Base-by-base conservation (phyloP, 2,329 filamentous ascomycete genomes). In the Monosporascus sp. region DNA sequence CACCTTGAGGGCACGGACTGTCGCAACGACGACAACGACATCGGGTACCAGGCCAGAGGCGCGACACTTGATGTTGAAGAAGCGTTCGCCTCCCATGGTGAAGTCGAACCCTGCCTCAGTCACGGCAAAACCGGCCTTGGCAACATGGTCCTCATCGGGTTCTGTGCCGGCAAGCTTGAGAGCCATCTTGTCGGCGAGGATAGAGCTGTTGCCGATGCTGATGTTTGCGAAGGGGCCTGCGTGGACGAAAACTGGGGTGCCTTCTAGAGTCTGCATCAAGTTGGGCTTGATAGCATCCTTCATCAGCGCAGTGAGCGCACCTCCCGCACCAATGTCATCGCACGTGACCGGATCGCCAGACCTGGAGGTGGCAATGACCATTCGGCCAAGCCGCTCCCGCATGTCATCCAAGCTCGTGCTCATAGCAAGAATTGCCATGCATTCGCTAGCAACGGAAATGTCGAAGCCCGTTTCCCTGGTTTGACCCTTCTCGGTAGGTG, bases 51-150 rank as follows among this genome's bases (percentile, higher is more conserved):
- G 86, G 24, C 93, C 93, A 6, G 93, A 97, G 9, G 91, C 89
- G 56, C 94, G 88, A 77, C 94, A 97, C 81, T 99, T 99, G 80
- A 99, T 97, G 78, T 99, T 97, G 85, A 99, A 97, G 81, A 99
- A 99, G 50, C 94, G 88, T 80, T 99, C 94, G 58, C 94, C 94
- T 60, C 94, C 94, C 94, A 99, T 99, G 65, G 94, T 97, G 76
- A 99, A 99, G 74, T 99, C 94, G 72, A 99, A 99, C 9, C 94
- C 94, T 51, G 94, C 93, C 73, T 99, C 94, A 2, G 94, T 99
- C 38, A 99, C 86, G 22, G 97, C 93, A 65, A 94, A 97, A 9
- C 94, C 94, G 31, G 89, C 84, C 78, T 94, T 93, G 62, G 86
- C 78, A 49, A 84, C 78, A 66, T 92, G 83, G 64, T 95, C 84